phyloP scores from a whole-genome alignment of 306 rosid species.

The Spatholobus suberectus region DNA sequence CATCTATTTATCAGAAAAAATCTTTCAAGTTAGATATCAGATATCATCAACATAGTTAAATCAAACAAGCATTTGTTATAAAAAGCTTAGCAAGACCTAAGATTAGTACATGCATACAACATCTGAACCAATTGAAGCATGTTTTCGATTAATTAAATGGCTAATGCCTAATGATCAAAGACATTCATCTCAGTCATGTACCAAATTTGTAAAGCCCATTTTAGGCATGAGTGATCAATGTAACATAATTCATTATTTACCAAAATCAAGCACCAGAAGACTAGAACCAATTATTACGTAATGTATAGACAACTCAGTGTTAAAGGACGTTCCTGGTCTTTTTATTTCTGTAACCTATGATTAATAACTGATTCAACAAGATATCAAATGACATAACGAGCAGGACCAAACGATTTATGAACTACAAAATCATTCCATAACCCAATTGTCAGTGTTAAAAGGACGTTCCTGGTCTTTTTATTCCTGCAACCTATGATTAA shows the following conservation, averaged over 20 bases:
- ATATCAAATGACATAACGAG: not conserved
- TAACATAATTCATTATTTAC: constrained; percentile 13
- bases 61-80: not conserved
- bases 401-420: not conserved
- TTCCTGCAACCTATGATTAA: not conserved
- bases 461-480: not conserved
- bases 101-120: not conserved
- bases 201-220: not conserved
- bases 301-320: not conserved
- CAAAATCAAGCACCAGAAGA: constrained; percentile 16
- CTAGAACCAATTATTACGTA: not conserved
- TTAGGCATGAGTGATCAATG: not conserved
- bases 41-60: constrained; percentile 12
- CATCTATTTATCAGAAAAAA: constrained; percentile 41
- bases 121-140: not conserved
- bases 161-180: not conserved
- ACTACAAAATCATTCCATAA: not conserved
- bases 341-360: not conserved
- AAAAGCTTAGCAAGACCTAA: not conserved
- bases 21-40: constrained; percentile 30
- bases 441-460: not conserved
- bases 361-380: not conserved
- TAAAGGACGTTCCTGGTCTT: not conserved
- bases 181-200: not conserved
- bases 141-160: not conserved